Evolutionary conservation across 331 rosid species (phyloP).

Genomic region (Arachis monticola): DNA sequence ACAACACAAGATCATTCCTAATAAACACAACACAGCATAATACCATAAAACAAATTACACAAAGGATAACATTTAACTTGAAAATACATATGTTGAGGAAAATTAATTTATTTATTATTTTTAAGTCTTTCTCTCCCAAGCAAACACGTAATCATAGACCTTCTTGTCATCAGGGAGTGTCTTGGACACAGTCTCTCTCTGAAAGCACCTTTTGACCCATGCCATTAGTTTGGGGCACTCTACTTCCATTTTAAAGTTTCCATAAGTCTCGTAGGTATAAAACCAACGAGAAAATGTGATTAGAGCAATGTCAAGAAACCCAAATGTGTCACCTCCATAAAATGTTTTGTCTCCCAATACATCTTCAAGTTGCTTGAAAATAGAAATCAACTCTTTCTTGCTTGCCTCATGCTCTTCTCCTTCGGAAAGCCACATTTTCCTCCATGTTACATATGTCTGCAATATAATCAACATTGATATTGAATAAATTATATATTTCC

Average conservation of each 20-base stretch:
- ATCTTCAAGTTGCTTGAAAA: slow-evolving; percentile 52
- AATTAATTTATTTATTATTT: no score
- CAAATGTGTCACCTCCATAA: slow-evolving; percentile 56
- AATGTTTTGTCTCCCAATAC: slow-evolving; percentile 51
- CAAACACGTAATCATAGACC: slow-evolving; percentile 31
- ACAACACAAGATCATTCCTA: not conserved
- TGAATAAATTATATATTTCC: no score
- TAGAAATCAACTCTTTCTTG: slow-evolving; percentile 49
- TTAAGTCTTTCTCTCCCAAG: slow-evolving; percentile 13
- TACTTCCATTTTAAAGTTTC: slow-evolving; percentile 53
- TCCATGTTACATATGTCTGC: slow-evolving; percentile 26
- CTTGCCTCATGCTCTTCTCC: slow-evolving; percentile 58
- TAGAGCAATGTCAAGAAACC: slow-evolving; percentile 54
- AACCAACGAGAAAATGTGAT: slow-evolving; percentile 58
- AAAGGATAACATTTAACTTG: not conserved
- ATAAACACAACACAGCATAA: not conserved
- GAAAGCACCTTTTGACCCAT: slow-evolving; percentile 61
- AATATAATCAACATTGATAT: no score
- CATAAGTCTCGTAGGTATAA: slow-evolving; percentile 47
- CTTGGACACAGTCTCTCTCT: slow-evolving; percentile 49
- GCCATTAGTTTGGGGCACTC: slow-evolving; percentile 59
- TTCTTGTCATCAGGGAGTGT: slow-evolving; percentile 42
- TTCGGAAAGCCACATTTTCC: slow-evolving; percentile 45
- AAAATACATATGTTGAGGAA: no score
- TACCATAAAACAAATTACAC: not conserved